Conservation (phyloP, 805 yeast genomes). For the Sugiyamaella qingdaonensis region DNA sequence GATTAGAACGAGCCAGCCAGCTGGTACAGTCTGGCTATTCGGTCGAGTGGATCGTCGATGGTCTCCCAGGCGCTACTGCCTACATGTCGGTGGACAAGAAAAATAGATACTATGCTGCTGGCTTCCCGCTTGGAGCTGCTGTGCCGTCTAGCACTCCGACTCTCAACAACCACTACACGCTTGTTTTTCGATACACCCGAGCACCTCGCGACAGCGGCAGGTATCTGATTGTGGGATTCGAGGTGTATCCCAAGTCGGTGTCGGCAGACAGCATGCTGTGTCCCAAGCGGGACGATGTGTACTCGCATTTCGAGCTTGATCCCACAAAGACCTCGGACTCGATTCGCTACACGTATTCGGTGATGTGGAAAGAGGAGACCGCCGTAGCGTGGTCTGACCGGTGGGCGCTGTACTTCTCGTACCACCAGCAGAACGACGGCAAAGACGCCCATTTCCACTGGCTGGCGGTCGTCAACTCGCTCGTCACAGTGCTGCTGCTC, state of each 20-base stretch:
- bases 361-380: constrained; percentile 81
- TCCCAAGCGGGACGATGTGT: constrained; percentile 67
- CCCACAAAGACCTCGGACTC: constrained; percentile 21
- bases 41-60: constrained; percentile 81
- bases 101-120: constrained; percentile 74
- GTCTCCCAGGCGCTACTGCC: constrained; percentile 84
- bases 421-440: constrained; percentile 19
- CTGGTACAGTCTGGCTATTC: constrained; percentile 67
- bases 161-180: constrained; percentile 74
- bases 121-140: constrained; percentile 77
- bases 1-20: constrained; percentile 50
- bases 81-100: constrained; percentile 55
- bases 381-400: constrained; percentile 61
- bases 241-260: constrained; percentile 82
- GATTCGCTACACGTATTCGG: constrained; percentile 79
- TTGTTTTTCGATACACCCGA: constrained; percentile 69
- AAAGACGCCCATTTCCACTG: constrained; percentile 60
- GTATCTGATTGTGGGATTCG: constrained; percentile 70
- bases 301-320: constrained; percentile 51
- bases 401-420: constrained; percentile 67
- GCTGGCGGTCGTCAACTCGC: constrained; percentile 69
- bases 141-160: constrained; percentile 48
- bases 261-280: constrained; percentile 50
- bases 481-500: constrained; percentile 58
- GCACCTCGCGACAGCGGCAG: constrained; percentile 36